These are phyloP conservation scores for Asterionellopsis glacialis DNA, from an alignment of 108 stramenopile species.

Conservation along the genomic window DNA sequence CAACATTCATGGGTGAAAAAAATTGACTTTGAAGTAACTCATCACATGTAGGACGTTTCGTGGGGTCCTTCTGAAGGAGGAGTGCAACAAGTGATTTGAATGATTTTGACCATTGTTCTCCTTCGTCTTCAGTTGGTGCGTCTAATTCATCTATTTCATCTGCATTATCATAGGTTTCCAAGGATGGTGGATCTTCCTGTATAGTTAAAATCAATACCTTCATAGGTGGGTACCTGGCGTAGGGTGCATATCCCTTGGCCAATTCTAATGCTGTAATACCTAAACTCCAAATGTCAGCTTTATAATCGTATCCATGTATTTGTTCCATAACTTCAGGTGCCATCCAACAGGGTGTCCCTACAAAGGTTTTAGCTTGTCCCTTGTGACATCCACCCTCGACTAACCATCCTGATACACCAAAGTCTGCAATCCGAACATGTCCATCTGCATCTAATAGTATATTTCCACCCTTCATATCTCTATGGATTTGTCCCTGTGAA, in stretches of 20 bases:
- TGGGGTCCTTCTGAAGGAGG: conserved; percentile 83
- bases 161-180: conserved; percentile 85
- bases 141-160: conserved; percentile 64
- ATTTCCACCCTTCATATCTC: conserved; percentile 89
- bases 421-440: conserved; percentile 91
- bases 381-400: conserved; percentile 59
- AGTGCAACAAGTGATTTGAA: conserved; percentile 57
- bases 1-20: conserved; percentile 21
- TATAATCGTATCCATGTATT: conserved; percentile 93
- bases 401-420: conserved; percentile 91
- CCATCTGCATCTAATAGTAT: conserved; percentile 64
- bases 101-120: conserved; percentile 43
- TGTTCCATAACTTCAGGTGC: conserved; percentile 96
- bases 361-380: conserved; percentile 86
- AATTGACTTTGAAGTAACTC: conserved; percentile 54
- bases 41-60: conserved; percentile 60
- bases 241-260: conserved; percentile 97
- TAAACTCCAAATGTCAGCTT: conserved; percentile 97
- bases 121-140: conserved; percentile 45
- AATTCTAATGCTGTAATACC: conserved; percentile 99
- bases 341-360: conserved; percentile 93
- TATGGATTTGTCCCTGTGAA: conserved; percentile 91
- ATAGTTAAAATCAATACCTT: conserved; percentile 95
- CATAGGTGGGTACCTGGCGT: conserved; percentile 95
- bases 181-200: conserved; percentile 89